phyloP scores from a whole-genome alignment of 2,329 filamentous ascomycete genomes.

The Scopulariopsis brevicaulis region DNA sequence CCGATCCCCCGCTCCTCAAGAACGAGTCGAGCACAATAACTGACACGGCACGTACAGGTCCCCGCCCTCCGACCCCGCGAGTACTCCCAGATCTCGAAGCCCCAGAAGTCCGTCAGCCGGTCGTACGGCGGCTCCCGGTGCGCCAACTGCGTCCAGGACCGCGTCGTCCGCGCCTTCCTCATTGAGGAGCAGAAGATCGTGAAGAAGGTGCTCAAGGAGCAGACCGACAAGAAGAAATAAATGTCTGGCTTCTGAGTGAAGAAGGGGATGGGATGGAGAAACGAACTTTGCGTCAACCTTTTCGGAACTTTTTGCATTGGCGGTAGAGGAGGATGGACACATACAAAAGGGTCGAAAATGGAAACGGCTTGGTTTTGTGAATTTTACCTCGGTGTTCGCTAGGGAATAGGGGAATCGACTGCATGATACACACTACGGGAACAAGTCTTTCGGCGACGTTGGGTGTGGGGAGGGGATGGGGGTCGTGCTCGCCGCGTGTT shows the following conservation, averaged over 20 bases:
- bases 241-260: conserved; percentile 26
- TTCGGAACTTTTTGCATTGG: conserved; percentile 9
- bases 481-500: not conserved
- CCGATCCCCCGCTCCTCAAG: not conserved
- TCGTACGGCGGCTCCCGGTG: conserved; percentile 98
- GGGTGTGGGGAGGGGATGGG: not conserved
- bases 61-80: conserved; percentile 96
- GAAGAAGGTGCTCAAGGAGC: conserved; percentile 99
- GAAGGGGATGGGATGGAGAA: conserved; percentile 2
- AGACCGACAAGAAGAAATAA: conserved; percentile 64
- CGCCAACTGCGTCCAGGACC: conserved; percentile 96
- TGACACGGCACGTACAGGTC: conserved; percentile 40
- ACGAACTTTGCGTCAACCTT: not conserved
- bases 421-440: conserved; percentile 27
- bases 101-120: conserved; percentile 98
- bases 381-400: conserved; percentile 25
- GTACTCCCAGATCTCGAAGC: conserved; percentile 93
- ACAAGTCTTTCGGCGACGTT: not conserved
- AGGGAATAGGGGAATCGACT: conserved; percentile 20
- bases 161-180: conserved; percentile 94
- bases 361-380: conserved; percentile 8
- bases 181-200: conserved; percentile 99
- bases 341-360: conserved; percentile 7
- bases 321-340: not conserved
- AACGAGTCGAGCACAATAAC: not conserved